Percentiles rank a stretch among this genome's conserved stretches.
Evolutionary conservation across 148 eudicot genomes (phyloP).

Genomic region (Vaccinium corymbosum): DNA sequence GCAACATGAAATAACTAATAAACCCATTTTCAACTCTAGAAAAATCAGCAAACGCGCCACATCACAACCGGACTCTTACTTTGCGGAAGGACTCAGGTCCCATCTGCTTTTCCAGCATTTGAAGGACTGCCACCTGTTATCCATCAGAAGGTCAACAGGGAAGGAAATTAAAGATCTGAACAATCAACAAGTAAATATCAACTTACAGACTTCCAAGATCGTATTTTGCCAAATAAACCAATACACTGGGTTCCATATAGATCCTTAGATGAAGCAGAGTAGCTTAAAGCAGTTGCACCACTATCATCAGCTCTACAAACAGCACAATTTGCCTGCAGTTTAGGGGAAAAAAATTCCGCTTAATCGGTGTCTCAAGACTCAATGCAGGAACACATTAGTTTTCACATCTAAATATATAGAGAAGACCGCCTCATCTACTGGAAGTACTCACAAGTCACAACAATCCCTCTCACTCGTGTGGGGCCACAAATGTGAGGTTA

Average conservation of each 20-base stretch:
- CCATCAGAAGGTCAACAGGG: conserved; percentile 10
- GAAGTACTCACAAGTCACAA: too few relatives aligned
- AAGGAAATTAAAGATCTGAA: conserved; percentile 9
- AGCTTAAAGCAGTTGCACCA: conserved; percentile 82
- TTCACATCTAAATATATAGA: neutral
- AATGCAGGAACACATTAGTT: neutral
- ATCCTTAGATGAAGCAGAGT: conserved; percentile 65
- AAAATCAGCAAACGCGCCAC: conserved; percentile 7
- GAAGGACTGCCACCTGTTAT: conserved; percentile 83
- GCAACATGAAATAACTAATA: conserved; percentile 8
- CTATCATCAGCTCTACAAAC: conserved; percentile 92
- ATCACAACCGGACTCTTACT: conserved; percentile 39
- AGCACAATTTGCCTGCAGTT: conserved; percentile 78
- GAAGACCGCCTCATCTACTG: conserved; percentile 3
- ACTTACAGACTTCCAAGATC: conserved; percentile 98
- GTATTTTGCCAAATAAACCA: conserved; percentile 89
- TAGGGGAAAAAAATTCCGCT: neutral
- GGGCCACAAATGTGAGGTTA: neutral
- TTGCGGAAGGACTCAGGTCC: conserved; percentile 94
- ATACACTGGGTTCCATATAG: conserved; percentile 88
- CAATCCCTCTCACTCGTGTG: neutral
- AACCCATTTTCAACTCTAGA: neutral
- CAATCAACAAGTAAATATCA: conserved; percentile 13
- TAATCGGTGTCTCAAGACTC: neutral
- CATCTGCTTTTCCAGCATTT: conserved; percentile 99